Percentiles rank a stretch among this genome's conserved stretches.
Evolutionary conservation across 169 alveolate genomes (phyloP).

Genomic region (Theileria sp.): DNA sequence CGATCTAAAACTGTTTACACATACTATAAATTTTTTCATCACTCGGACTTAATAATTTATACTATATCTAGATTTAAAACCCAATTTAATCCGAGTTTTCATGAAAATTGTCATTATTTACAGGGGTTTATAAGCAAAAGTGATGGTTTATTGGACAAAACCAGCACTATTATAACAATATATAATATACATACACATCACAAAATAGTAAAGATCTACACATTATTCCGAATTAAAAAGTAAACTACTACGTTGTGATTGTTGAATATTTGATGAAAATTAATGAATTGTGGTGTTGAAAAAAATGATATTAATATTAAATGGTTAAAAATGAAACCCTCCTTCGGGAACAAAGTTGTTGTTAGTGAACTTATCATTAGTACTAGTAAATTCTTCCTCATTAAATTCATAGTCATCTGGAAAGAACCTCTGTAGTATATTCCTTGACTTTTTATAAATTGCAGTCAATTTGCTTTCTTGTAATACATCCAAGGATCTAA

Average conservation of each 20-base stretch:
- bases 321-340: conserved; percentile 54
- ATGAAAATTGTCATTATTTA: background rate
- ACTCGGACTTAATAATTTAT: too few relatives aligned
- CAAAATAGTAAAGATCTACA: background rate
- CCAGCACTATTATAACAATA: background rate
- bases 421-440: conserved; percentile 70
- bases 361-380: conserved; percentile 12
- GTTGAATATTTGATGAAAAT: background rate
- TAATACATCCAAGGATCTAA: conserved; percentile 68
- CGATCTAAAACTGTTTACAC: background rate
- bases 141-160: background rate
- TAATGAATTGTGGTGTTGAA: background rate
- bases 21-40: too few relatives aligned
- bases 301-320: background rate
- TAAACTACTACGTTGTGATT: background rate
- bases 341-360: conserved; percentile 41
- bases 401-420: conserved; percentile 71
- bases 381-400: conserved; percentile 35
- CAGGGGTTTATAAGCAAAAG: background rate
- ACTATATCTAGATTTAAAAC: too few relatives aligned
- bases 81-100: too few relatives aligned
- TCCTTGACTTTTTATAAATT: conserved; percentile 72
- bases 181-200: background rate
- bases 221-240: background rate
- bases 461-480: conserved; percentile 75